phyloP scores from a whole-genome alignment of 805 yeast genomes.

The Yarrowia sp. region DNA sequence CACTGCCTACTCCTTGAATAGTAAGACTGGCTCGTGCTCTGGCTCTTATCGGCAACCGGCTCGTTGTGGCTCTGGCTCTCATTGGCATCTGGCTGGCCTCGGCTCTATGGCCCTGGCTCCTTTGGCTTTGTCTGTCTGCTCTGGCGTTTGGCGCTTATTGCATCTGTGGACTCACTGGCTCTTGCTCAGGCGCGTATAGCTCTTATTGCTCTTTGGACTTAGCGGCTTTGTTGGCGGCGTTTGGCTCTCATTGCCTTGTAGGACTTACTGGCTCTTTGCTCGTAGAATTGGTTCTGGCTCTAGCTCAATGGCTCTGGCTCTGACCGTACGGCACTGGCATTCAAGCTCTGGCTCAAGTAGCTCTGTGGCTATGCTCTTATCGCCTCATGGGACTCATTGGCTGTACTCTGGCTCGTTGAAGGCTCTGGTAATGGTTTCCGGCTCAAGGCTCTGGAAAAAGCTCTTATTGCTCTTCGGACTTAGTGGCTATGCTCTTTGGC shows the following conservation, averaged over 20 bases:
- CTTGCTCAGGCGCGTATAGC: background rate
- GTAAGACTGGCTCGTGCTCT: background rate
- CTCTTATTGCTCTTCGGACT: background rate
- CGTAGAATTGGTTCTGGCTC: background rate
- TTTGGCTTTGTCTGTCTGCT: too few species aligned
- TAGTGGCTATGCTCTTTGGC: too few species aligned
- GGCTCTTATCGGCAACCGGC: background rate
- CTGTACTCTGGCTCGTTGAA: background rate
- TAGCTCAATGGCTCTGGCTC: background rate
- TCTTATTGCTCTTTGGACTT: background rate
- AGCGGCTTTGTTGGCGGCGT: background rate
- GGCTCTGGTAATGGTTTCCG: background rate
- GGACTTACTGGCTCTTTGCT: background rate
- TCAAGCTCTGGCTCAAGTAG: background rate
- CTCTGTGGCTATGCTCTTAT: background rate
- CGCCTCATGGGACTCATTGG: background rate
- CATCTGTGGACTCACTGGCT: background rate
- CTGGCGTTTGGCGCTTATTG: background rate
- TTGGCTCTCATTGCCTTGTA: background rate
- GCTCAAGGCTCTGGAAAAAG: background rate
- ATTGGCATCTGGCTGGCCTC: background rate
- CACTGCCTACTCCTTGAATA: background rate
- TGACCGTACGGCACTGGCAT: background rate
- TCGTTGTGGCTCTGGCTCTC: background rate
- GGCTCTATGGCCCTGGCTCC: too few species aligned